Percentiles rank a stretch among this genome's conserved stretches.
phyloP scores from a whole-genome alignment of 2,329 filamentous ascomycete species.

The Periconia sp. region DNA sequence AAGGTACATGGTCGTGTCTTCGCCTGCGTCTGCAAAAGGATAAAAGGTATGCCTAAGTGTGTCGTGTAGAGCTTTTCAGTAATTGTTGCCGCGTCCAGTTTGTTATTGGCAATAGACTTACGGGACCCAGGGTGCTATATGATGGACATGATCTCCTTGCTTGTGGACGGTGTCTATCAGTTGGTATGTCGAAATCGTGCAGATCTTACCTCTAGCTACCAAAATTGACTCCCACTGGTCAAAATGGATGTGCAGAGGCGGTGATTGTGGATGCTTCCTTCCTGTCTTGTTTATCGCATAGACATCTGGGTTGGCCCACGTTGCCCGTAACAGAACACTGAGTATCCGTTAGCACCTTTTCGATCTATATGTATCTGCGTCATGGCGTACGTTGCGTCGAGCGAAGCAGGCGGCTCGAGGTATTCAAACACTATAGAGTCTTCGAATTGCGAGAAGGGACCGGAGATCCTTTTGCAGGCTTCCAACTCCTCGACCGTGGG shows the following conservation, averaged over 20 bases:
- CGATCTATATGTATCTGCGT: background rate
- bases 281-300: background rate
- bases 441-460: slow-evolving; percentile 11
- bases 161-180: slow-evolving; percentile 6
- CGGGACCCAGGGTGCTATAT: slow-evolving; percentile 15
- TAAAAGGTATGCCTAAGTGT: slow-evolving; percentile 10
- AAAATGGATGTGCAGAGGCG: slow-evolving; percentile 20
- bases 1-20: slow-evolving; percentile 12
- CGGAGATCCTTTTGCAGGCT: slow-evolving; percentile 9
- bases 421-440: slow-evolving; percentile 15
- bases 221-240: slow-evolving; percentile 16
- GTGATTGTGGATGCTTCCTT: slow-evolving; percentile 16
- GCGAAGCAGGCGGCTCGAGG: slow-evolving; percentile 9
- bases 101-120: background rate
- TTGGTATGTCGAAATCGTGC: slow-evolving; percentile 13
- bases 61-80: background rate
- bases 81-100: background rate
- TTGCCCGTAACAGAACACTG: slow-evolving; percentile 17
- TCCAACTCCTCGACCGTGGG: slow-evolving; percentile 3
- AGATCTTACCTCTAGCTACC: slow-evolving; percentile 12
- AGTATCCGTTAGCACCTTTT: background rate
- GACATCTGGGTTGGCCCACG: slow-evolving; percentile 7
- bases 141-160: slow-evolving; percentile 1
- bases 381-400: slow-evolving; percentile 12
- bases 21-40: slow-evolving; percentile 7